These are phyloP conservation scores for Aquilaria yunnanensis DNA, from an alignment of 345 rosid genomes.

Conservation along the genomic window DNA sequence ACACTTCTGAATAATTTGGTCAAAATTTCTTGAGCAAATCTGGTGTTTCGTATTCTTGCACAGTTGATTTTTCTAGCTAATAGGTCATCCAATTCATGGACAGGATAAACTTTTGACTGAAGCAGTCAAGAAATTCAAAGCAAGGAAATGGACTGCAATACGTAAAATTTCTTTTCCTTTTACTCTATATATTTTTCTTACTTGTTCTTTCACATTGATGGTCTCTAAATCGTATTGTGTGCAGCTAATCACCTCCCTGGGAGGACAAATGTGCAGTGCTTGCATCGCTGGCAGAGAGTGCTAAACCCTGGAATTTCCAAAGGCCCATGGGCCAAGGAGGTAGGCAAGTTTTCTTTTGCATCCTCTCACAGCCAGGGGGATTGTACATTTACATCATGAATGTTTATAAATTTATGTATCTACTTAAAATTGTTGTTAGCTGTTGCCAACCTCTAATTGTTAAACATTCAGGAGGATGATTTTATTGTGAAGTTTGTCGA, in stretches of 20 bases:
- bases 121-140: conserved; percentile 30
- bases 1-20: background rate
- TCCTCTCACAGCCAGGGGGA: background rate
- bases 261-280: conserved; percentile 42
- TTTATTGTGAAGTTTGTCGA: conserved; percentile 22
- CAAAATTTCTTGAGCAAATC: background rate
- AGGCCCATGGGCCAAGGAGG: conserved; percentile 54
- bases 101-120: conserved; percentile 19
- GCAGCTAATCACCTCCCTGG: conserved; percentile 41
- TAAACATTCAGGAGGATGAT: conserved; percentile 40
- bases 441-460: background rate
- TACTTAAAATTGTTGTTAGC: background rate
- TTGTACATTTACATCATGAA: too few species aligned
- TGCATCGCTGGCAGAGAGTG: conserved; percentile 56
- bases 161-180: conserved; percentile 16
- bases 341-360: background rate
- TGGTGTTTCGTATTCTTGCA: background rate
- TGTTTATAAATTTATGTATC: background rate
- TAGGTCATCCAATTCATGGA: background rate
- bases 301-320: conserved; percentile 40
- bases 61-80: background rate
- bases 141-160: conserved; percentile 49
- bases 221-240: background rate
- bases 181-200: background rate
- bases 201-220: background rate